Conservation (phyloP, 164 flowering plant genomes). For the Vitis vinifera region ASM3070453v1 NC_081823.1:15538501-15539000, state of each 20-base stretch:
- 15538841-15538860: conserved; percentile 13
- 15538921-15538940: conserved; percentile 16
- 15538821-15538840: conserved; percentile 22
- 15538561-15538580: conserved; percentile 75
- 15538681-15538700: conserved; percentile 20
- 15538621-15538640: not conserved
- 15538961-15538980: conserved; percentile 3
- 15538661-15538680: conserved; percentile 22
- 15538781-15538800: conserved; percentile 19
- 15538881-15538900: not conserved
- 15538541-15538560: conserved; percentile 55
- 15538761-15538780: not conserved
- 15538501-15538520: conserved; percentile 79
- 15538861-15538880: conserved; percentile 17
- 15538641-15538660: conserved; percentile 22
- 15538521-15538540: conserved; percentile 58
- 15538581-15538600: conserved; percentile 51
- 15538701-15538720: no score
- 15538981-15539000: no score
- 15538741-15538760: conserved; percentile 8
- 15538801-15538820: conserved; percentile 16
- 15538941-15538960: conserved; percentile 14
- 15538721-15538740: conserved; percentile 10
- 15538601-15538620: no score
- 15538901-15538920: conserved; percentile 13